Base-by-base conservation (phyloP, 169 alveolate species). In the Eimeria maxima region DNA sequence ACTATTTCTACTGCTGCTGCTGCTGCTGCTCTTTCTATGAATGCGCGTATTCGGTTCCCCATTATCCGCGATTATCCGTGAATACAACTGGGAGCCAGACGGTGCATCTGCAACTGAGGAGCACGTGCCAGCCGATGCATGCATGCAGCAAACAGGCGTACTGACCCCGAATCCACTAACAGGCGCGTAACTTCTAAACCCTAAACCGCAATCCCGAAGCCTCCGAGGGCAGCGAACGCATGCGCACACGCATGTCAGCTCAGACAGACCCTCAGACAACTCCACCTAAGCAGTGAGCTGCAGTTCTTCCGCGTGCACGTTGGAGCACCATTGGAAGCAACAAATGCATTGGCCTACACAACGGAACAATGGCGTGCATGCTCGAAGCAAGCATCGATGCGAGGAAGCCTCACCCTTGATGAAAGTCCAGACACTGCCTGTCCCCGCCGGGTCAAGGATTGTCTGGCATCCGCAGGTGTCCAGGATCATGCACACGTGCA, bases 381-480 rank as follows among this genome's bases (percentile, higher is more conserved):
- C n/a, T n/a, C n/a, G n/a, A n/a, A n/a, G n/a, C n/a, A n/a, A n/a
- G n/a, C 60, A 13, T 73, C 53, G 24, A 73, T 73, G 84, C 84
- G 47, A 33, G 60, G 47, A 76, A 42, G 60, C 65, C 88, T 16
- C 29, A 71, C 99, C 99, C 96, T 98, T 98, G 90, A 98, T 98
- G 97, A 97, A 98, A 67, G 98, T 97, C 92, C 96, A 81, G 55
- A 92, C 95, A 83, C 93, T 88, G 69, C 88, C 73, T 27, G 97
- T 97, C 22, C 99, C 98, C 22, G 99, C 98, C 11, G 99, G 98
- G 92, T 98, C 99, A 57, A 98, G 97, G 13, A 98, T 97, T 42
- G 99, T 98, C 94, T 98, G 99, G 45, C 99, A 97, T 8, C 99
- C 99, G 83, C 97, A 97, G 80, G 98, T 96, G 96, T 98, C 99